phyloP scores from a whole-genome alignment of 257 asterid genomes.

The Solanum virginianum region DNA sequence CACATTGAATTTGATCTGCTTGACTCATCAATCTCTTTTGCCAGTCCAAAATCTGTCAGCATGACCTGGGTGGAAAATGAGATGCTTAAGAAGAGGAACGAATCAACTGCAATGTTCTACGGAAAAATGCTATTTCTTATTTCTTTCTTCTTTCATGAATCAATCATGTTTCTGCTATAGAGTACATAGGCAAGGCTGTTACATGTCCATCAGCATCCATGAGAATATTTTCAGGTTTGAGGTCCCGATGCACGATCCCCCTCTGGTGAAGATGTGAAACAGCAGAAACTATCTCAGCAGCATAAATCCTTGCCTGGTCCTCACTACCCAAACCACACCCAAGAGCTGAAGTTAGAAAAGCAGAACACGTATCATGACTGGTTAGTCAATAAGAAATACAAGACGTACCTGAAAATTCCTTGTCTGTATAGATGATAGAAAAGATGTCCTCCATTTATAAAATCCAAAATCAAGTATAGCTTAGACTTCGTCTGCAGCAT shows the following conservation, averaged over 20 bases:
- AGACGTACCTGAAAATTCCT: slow-evolving; percentile 77
- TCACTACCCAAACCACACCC: slow-evolving; percentile 46
- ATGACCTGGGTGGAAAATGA: slow-evolving; percentile 38
- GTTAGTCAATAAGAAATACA: not conserved
- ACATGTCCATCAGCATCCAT: slow-evolving; percentile 97
- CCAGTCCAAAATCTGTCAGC: slow-evolving; percentile 91
- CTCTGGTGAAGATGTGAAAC: slow-evolving; percentile 86
- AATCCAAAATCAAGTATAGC: slow-evolving; percentile 78
- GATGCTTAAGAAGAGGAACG: slow-evolving; percentile 1
- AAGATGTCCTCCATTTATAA: slow-evolving; percentile 89
- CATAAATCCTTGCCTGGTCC: slow-evolving; percentile 92
- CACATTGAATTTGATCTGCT: slow-evolving; percentile 86
- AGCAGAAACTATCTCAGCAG: slow-evolving; percentile 94
- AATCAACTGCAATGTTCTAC: not conserved
- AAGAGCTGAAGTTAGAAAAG: slow-evolving; percentile 14
- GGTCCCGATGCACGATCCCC: slow-evolving; percentile 92
- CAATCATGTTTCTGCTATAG: slow-evolving; percentile 3
- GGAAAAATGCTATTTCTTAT: not conserved
- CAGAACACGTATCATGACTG: not conserved
- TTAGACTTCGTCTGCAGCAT: slow-evolving; percentile 63
- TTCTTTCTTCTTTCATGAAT: not conserved
- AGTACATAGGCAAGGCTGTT: slow-evolving; percentile 14
- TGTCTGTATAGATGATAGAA: slow-evolving; percentile 95
- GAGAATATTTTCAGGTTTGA: slow-evolving; percentile 94
- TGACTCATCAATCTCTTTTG: slow-evolving; percentile 82